Base-by-base conservation (phyloP, 1,139 yeast genomes). In the Suhomyces atakaporum region DNA sequence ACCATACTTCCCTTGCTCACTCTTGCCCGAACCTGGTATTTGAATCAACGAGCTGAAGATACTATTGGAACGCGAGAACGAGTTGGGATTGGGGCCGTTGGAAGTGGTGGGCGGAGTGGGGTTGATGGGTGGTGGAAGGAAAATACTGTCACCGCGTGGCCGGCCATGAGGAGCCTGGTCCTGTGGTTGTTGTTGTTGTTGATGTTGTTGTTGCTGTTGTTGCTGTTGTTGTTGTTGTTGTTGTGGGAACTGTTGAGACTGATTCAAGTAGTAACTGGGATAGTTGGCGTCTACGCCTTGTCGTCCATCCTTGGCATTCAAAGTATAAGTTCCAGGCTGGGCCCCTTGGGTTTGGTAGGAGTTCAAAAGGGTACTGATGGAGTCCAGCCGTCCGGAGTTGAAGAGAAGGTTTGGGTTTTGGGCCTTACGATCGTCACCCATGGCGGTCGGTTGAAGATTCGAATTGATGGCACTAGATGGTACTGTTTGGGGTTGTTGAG, bases 41-140 rank as follows among this genome's bases (percentile, higher is more conserved):
- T 70, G 73, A 24, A 70, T 67, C 16, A 66, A 51, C 7, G 69
- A 61, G 42, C 66, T 66, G 50, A 70, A 70, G 9, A 70, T 68
- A 43, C 73, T 65, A 41, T 69, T 69, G 22, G 75, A 66, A 16
- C 75, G 43, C 20, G 66, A 63, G 10, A 34, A 30, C 8, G 47
- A 43, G 35, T 21, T 10, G 37, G 27, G 20, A 25, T 12, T 24
- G 15, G 16, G 10, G 27, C 12, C 6, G 28, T 24, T 19, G 9
- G n/a, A n/a, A n/a, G n/a, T n/a, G n/a, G n/a, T n/a, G n/a, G n/a
- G n/a, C n/a, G n/a, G n/a, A n/a, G 30, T 6, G 24, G 38, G 38
- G 29, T 35, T 42, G 31, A 51, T 37, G 2, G 62, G 62, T 13
- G 59, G 60, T n/a, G 62, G 62, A 2, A 57, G 48, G 22, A 48